These are phyloP conservation scores for Penicillium sp. DNA, from an alignment of 2,329 filamentous ascomycete genomes.

Conservation along the genomic window DNA sequence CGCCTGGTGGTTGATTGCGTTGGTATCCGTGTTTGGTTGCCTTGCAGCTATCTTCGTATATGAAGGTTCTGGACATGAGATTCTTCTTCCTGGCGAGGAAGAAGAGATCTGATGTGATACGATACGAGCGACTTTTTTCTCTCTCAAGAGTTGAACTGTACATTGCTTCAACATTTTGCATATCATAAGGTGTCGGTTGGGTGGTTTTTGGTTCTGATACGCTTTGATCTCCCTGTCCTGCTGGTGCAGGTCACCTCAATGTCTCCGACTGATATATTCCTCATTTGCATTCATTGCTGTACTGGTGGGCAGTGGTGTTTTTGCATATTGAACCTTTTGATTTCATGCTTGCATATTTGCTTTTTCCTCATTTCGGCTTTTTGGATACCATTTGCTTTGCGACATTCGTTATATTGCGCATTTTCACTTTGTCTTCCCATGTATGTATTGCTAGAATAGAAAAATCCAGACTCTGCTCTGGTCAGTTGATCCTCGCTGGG, in stretches of 20 bases:
- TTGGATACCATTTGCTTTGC: constrained; percentile 18
- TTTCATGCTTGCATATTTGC: constrained; percentile 1
- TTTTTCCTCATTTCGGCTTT: constrained; percentile 1
- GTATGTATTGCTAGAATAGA: constrained; percentile 5
- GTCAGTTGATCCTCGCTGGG: background rate
- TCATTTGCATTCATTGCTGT: too few species aligned
- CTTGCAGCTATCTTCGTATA: constrained; percentile 53
- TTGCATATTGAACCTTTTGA: background rate
- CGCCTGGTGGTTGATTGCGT: constrained; percentile 50
- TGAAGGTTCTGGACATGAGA: constrained; percentile 58
- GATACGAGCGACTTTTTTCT: constrained; percentile 2
- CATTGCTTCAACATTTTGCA: constrained; percentile 21
- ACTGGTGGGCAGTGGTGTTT: too few species aligned
- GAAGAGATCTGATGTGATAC: constrained; percentile 24
- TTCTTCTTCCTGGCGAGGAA: constrained; percentile 33
- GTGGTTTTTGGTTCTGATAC: background rate
- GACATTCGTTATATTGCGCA: constrained; percentile 5
- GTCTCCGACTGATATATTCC: too few species aligned
- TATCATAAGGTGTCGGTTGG: constrained; percentile 16
- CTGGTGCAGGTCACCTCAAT: too few species aligned
- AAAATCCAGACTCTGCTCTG: background rate
- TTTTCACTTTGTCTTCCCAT: constrained; percentile 2
- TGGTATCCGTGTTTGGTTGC: constrained; percentile 50
- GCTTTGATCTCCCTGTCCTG: too few species aligned
- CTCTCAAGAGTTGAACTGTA: constrained; percentile 6